Conservation (phyloP, 78 protist species). For the Dictyostelium purpureum region DNA sequence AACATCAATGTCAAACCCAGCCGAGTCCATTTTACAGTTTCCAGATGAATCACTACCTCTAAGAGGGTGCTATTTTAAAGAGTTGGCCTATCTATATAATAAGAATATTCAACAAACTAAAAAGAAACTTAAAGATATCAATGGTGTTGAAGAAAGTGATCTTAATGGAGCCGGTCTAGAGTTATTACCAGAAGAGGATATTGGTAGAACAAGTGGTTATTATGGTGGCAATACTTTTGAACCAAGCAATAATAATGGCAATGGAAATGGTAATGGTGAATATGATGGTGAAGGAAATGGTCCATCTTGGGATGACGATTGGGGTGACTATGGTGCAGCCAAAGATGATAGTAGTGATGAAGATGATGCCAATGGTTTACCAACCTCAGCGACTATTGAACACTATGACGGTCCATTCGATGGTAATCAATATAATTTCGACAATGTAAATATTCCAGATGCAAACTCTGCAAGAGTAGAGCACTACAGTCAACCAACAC, state of each 20-base stretch:
- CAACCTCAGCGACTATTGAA: neutral
- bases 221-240: neutral
- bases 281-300: neutral
- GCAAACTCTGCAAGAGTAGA: neutral
- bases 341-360: neutral
- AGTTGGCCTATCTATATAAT: constrained; percentile 15
- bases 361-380: neutral
- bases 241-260: neutral
- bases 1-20: neutral
- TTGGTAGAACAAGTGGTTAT: neutral
- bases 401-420: neutral
- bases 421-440: neutral
- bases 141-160: neutral
- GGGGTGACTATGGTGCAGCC: neutral
- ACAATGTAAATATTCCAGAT: neutral
- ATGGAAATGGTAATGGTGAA: neutral
- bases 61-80: constrained; percentile 56
- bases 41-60: constrained; percentile 34
- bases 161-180: neutral
- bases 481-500: neutral
- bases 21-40: neutral
- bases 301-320: neutral
- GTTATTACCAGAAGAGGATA: neutral
- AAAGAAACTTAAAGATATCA: neutral
- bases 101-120: neutral